A percentile compares a stretch with the other conserved stretches of the same genome.
Conservation (phyloP, 371 early-diverging fungal species). For the Mortierella sp. region DNA sequence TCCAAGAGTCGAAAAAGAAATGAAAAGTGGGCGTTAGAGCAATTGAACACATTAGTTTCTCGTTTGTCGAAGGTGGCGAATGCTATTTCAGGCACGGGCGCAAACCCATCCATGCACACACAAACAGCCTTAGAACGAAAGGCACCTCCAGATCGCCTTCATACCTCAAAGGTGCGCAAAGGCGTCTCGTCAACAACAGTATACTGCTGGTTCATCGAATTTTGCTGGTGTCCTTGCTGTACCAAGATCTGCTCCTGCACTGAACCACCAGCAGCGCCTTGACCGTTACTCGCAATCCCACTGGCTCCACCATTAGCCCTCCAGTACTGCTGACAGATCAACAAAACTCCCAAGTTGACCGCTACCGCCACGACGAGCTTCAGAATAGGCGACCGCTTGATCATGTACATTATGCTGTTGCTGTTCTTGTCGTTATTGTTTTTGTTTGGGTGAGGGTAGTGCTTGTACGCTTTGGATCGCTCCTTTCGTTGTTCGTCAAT, state of each 20-base stretch:
- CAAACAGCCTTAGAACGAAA: too few species aligned
- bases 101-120: too few species aligned
- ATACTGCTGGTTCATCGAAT: too few species aligned
- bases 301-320: not conserved
- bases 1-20: not conserved
- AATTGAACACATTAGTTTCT: not conserved
- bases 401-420: not conserved
- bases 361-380: not conserved
- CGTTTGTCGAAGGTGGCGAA: not conserved
- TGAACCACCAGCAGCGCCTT: not conserved
- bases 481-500: not conserved
- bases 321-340: constrained; percentile 4
- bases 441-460: not conserved
- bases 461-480: not conserved
- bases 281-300: not conserved
- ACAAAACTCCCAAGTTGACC: not conserved
- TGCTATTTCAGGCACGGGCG: not conserved
- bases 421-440: not conserved
- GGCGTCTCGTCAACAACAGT: too few species aligned
- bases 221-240: not conserved
- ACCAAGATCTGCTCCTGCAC: not conserved
- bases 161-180: not conserved
- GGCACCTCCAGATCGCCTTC: not conserved
- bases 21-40: too few species aligned
- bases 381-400: not conserved